A percentile compares a stretch with the other conserved stretches of the same genome.
Evolutionary conservation across 2,329 filamentous ascomycete genomes (phyloP).

Genomic region (Penicillium sp.): DNA sequence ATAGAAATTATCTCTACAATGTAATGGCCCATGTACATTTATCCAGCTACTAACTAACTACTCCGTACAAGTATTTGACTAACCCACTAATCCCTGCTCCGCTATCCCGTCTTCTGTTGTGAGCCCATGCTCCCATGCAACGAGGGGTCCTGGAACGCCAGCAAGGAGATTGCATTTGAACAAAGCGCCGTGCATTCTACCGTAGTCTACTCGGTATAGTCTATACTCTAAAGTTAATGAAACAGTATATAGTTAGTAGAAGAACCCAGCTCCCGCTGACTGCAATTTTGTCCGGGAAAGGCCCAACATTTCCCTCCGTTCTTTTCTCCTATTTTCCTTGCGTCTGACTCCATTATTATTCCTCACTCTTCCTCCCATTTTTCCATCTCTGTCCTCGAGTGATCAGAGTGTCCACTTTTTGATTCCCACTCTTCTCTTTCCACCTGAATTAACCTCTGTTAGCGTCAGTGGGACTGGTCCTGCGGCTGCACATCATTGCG

Average conservation of each 20-base stretch:
- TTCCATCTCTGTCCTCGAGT: neutral
- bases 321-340: neutral
- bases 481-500: conserved; percentile 34
- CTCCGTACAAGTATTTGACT: too few species aligned
- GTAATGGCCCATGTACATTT: neutral
- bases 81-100: neutral
- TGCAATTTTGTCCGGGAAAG: neutral
- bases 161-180: conserved; percentile 8
- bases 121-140: neutral
- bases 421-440: conserved; percentile 10
- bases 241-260: neutral
- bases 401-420: conserved; percentile 21
- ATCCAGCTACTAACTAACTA: neutral
- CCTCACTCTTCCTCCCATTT: neutral
- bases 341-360: neutral
- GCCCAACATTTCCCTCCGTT: neutral
- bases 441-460: conserved; percentile 30
- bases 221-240: too few species aligned
- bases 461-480: conserved; percentile 27
- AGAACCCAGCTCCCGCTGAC: neutral
- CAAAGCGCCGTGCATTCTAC: conserved; percentile 1
- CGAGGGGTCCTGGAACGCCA: conserved; percentile 5
- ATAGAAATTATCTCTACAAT: neutral
- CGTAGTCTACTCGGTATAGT: neutral
- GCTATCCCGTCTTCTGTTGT: conserved; percentile 1